phyloP scores from a whole-genome alignment of 2,329 filamentous ascomycete genomes.

The Fusarium heterosporum region DNA sequence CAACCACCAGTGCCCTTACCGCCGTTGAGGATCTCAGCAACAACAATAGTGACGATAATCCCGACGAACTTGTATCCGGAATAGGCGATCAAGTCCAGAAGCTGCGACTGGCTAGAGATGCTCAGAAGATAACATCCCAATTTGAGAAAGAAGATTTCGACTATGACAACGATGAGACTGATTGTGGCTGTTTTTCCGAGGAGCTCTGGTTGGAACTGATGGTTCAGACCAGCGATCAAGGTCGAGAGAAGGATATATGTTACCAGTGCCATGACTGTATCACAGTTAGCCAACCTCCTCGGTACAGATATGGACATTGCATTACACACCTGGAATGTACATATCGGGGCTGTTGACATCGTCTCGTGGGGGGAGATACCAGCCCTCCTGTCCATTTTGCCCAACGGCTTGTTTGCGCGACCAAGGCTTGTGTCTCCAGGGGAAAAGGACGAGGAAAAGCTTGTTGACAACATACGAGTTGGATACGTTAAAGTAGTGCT shows the following conservation, averaged over 20 bases:
- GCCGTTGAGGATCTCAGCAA: constrained; percentile 81
- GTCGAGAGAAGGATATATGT: constrained; percentile 97
- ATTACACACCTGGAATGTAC: constrained; percentile 81
- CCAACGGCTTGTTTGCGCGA: constrained; percentile 86
- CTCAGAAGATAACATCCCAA: constrained; percentile 92
- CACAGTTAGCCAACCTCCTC: constrained; percentile 37
- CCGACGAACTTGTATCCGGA: constrained; percentile 99
- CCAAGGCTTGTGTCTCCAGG: constrained; percentile 98
- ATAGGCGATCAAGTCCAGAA: constrained; percentile 94
- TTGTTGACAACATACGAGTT: constrained; percentile 97
- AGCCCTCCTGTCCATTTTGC: constrained; percentile 75
- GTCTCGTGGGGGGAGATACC: constrained; percentile 91
- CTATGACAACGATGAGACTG: constrained; percentile 82
- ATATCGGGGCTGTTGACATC: constrained; percentile 98
- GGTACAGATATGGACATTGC: not conserved
- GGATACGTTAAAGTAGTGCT: constrained; percentile 99
- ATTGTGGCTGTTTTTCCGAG: constrained; percentile 89
- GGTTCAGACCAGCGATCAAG: constrained; percentile 87
- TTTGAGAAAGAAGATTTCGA: constrained; percentile 92
- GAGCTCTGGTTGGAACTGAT: constrained; percentile 93
- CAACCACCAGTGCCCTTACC: constrained; percentile 87
- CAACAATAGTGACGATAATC: constrained; percentile 87
- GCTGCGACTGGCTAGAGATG: constrained; percentile 93
- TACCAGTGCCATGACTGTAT: constrained; percentile 87
- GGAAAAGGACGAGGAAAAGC: constrained; percentile 91